Evolutionary conservation across 345 rosid species (phyloP).

Genomic region (Zanthoxylum bungeanum): DNA sequence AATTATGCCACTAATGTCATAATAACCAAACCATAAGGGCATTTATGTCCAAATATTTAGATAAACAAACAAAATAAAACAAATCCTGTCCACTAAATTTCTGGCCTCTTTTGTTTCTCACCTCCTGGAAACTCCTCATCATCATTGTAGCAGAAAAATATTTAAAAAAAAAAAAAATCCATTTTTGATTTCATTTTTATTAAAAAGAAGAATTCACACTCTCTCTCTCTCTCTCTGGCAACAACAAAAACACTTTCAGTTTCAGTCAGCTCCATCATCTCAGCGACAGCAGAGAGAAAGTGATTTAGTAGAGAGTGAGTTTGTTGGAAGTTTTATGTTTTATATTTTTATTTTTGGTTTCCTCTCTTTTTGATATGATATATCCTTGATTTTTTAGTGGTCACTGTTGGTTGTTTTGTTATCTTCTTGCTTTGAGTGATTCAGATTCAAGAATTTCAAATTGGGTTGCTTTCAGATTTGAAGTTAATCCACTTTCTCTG

Average conservation of each 20-base stretch:
- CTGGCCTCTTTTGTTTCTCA: slow-evolving; percentile 11
- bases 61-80: background rate
- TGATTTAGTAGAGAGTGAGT: background rate
- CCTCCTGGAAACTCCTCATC: background rate
- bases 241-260: slow-evolving; percentile 11
- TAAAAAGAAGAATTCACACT: no score
- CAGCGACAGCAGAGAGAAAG: background rate
- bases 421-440: slow-evolving; percentile 23
- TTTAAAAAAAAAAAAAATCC: background rate
- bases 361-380: background rate
- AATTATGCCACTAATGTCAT: slow-evolving; percentile 8
- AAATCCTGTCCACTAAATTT: background rate
- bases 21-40: background rate
- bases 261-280: background rate
- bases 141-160: background rate
- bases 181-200: background rate
- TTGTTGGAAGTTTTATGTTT: no score
- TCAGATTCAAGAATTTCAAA: slow-evolving; percentile 23
- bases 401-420: background rate
- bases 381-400: slow-evolving; percentile 16
- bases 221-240: slow-evolving; percentile 11
- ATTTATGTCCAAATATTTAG: slow-evolving; percentile 7
- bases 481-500: background rate
- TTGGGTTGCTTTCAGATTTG: slow-evolving; percentile 26
- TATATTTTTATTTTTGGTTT: slow-evolving; percentile 1